Conservation (phyloP, 2,329 filamentous ascomycete genomes). For the Colletotrichum trifolii region DNA sequence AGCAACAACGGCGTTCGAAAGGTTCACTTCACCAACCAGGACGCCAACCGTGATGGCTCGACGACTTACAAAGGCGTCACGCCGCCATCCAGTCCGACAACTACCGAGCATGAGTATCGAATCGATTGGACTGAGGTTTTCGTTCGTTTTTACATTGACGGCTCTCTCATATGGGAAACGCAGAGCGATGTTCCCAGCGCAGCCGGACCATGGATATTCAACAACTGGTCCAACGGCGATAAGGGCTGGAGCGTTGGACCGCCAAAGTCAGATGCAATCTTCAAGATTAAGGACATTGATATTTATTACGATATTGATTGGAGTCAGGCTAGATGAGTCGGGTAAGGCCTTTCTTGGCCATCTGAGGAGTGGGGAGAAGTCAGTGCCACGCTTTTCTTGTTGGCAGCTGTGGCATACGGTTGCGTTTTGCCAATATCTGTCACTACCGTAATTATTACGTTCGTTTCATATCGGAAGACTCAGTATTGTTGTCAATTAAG, state of each 20-base stretch:
- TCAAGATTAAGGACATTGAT: conserved; percentile 17
- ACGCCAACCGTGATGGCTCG: conserved; percentile 38
- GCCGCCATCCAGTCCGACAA: conserved; percentile 39
- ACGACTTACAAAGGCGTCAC: conserved; percentile 26
- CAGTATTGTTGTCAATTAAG: too few relatives aligned
- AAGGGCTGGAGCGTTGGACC: conserved; percentile 43
- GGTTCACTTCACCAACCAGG: conserved; percentile 45
- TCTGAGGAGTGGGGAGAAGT: too few relatives aligned
- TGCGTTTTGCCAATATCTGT: too few relatives aligned
- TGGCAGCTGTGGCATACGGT: too few relatives aligned
- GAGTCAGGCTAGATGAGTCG: background rate
- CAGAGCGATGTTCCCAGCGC: conserved; percentile 40
- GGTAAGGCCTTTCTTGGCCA: too few relatives aligned
- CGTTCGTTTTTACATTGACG: conserved; percentile 42
- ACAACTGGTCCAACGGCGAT: conserved; percentile 46
- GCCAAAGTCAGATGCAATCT: conserved; percentile 38
- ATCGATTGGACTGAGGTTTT: conserved; percentile 43
- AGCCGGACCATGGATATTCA: conserved; percentile 43
- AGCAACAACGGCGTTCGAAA: conserved; percentile 41
- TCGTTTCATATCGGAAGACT: too few relatives aligned
- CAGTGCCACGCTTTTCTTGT: too few relatives aligned
- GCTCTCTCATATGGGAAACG: conserved; percentile 40
- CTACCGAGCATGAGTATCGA: conserved; percentile 44
- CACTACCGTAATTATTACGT: too few relatives aligned
- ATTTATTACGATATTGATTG: conserved; percentile 44